Base-by-base conservation (phyloP, 192 early-diverging fungal species). In the Coemansia sp. region DNA sequence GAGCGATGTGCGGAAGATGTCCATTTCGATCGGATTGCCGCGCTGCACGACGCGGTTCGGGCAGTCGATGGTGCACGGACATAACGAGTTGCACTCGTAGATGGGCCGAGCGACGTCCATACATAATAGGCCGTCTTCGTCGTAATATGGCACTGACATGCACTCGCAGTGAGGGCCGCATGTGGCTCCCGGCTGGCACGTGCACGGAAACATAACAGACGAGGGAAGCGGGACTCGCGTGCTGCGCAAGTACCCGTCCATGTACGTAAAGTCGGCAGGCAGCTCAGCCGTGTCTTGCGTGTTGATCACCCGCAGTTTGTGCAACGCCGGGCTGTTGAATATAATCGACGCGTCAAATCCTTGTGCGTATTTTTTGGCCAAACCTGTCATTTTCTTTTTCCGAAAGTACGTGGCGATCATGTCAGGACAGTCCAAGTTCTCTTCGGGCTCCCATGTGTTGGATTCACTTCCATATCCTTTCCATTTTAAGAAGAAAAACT, bases 21-120 rank as follows among this genome's bases (percentile, higher is more conserved):
- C 71, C 12, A 80, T 56, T 9, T 75, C 55, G 34, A 83, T 65
- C 8, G 31, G 19, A 23, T 60, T 65, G 51, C 75, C 81, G 47
- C 72, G 64, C 64, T 83, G 81, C 15, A 83, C 72, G 4, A 75
- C 66, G 15, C 81, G 81, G 46, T 78, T 83, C 2, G 75, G 81
- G n/a, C 81, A 83, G 42, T 75, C 65, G 23, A 53, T 51, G 40
- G 71, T 61, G 62, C 81, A 83, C 11, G 17, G 21, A 57, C 81
- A 83, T 46, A 65, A 42, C 65, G 68, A 63, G 62, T 71, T 72
- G 66, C 81, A 83, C 54, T 83, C 81, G 56, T 69, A 60, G 28
- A 83, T 69, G 10, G 65, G 60, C 12, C 57, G 57, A 19, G 60
- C 28, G 25, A 64, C 62, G 20, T 71, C 72, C 1, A 60, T 70